Base-by-base conservation (phyloP, 1,284 basidiomycete genomes). In the Erythrobasidium hasegawianum region DNA sequence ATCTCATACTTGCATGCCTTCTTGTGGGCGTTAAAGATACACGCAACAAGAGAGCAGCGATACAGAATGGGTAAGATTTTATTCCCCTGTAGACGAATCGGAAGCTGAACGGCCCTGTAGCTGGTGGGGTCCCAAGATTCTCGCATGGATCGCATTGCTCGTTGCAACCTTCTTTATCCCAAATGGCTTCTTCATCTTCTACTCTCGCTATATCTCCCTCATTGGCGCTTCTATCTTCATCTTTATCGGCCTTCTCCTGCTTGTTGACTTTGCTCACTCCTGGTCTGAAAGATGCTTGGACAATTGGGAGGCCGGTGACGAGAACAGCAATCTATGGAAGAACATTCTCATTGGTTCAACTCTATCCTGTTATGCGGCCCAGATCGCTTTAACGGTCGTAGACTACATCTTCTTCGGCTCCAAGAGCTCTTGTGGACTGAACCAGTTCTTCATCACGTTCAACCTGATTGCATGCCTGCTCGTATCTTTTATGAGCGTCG, bases 61-160 rank as follows among this genome's bases (percentile, higher is more conserved):
- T 99, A 67, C 95, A 99, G 81, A 99, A 99, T 76, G 95, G 95
- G 88, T 91, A 76, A 47, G 43, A 47, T 39, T 0, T 54, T 14
- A 9, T 24, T 24, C 16, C 9, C 38, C 2, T 29, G 13, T 70
- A 16, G 70, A 24, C 20, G 13, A 26, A 29, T 27, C 4, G 54
- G 26, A 65, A 57, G 22, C 24, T 45, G 14, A 45, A 9, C 8
- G 26, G 24, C 10, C 22, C 20, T 26, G 7, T 72, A 93, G 90
- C 27, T 99, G 94, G 94, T 99, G 95, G 95, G 95, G 95, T 39
- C 94, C 93, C 13, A 99, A 99, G 77, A 86, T 92, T 39, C 81
- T 97, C 54, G 80, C 88, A 4, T 94, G 90, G 90, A 74, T 93
- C 26, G 72, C 88, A 64, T 82, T 95, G 59, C 80, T 95, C 67